Evolutionary conservation across 2,329 filamentous ascomycete genomes (phyloP).

Genomic region (Ceratocystis variospora): DNA sequence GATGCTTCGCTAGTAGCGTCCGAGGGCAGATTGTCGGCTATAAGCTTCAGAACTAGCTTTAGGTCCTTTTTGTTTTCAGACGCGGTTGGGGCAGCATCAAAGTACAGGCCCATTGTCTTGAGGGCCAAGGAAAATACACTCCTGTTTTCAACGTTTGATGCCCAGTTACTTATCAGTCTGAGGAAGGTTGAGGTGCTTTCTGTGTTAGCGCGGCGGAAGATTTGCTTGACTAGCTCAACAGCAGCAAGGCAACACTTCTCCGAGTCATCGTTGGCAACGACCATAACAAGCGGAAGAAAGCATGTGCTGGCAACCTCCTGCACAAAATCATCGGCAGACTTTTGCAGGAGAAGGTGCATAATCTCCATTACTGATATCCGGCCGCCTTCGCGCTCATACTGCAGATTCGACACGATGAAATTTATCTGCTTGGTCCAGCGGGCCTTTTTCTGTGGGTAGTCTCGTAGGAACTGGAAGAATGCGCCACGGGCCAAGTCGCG

Average conservation of each 20-base stretch:
- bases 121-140: slow-evolving; percentile 60
- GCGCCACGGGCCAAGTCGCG: slow-evolving; percentile 76
- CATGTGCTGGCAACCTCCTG: slow-evolving; percentile 70
- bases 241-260: slow-evolving; percentile 74
- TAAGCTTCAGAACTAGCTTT: slow-evolving; percentile 43
- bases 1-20: slow-evolving; percentile 35
- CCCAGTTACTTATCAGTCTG: slow-evolving; percentile 57
- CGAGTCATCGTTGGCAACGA: slow-evolving; percentile 78
- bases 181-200: slow-evolving; percentile 60
- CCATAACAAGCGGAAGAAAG: slow-evolving; percentile 75
- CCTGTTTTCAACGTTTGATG: slow-evolving; percentile 53
- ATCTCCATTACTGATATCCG: slow-evolving; percentile 88
- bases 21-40: slow-evolving; percentile 35
- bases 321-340: slow-evolving; percentile 66
- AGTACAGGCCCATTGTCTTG: slow-evolving; percentile 70
- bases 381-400: slow-evolving; percentile 79
- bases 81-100: slow-evolving; percentile 50
- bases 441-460: slow-evolving; percentile 84
- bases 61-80: slow-evolving; percentile 54
- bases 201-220: slow-evolving; percentile 65
- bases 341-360: slow-evolving; percentile 70
- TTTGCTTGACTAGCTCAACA: slow-evolving; percentile 61
- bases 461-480: slow-evolving; percentile 86
- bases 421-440: slow-evolving; percentile 78
- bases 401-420: slow-evolving; percentile 80